Evolutionary conservation across 495 filamentous ascomycete species (phyloP).

Genomic region (Tuber brumale): DNA sequence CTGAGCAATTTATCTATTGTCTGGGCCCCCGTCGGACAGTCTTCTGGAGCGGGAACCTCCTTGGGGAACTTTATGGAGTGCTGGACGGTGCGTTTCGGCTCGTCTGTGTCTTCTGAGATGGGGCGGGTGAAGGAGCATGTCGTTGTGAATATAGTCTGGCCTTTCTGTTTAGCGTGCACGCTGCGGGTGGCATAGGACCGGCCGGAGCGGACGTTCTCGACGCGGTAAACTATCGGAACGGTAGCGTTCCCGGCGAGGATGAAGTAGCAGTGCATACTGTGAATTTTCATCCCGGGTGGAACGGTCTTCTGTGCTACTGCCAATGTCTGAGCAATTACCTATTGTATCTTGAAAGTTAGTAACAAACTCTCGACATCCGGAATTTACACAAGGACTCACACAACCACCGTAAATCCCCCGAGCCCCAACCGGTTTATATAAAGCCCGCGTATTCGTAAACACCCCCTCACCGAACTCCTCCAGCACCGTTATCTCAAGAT

Average conservation of each 20-base stretch:
- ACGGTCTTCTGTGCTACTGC: constrained; percentile 83
- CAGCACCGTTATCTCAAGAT: constrained; percentile 73
- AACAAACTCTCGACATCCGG: not conserved
- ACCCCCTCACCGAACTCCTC: constrained; percentile 79
- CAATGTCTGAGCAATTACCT: constrained; percentile 80
- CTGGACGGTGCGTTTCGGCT: constrained; percentile 49
- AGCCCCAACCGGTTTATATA: constrained; percentile 86
- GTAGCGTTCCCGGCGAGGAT: constrained; percentile 78
- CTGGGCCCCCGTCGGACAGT: constrained; percentile 27
- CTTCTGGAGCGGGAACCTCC: constrained; percentile 40
- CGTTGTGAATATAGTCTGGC: constrained; percentile 88
- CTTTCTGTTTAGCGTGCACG: constrained; percentile 84
- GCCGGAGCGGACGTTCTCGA: constrained; percentile 88
- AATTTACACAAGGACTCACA: constrained; percentile 37
- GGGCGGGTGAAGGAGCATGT: constrained; percentile 75
- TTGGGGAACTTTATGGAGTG: constrained; percentile 58
- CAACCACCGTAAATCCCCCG: constrained; percentile 89
- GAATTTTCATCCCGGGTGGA: constrained; percentile 67
- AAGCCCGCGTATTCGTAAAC: constrained; percentile 83
- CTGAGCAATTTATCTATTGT: constrained; percentile 31
- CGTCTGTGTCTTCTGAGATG: constrained; percentile 53
- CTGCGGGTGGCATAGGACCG: constrained; percentile 86
- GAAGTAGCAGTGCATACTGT: constrained; percentile 99
- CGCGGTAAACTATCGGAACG: constrained; percentile 84
- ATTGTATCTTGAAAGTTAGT: constrained; percentile 9